phyloP scores from a whole-genome alignment of 495 filamentous ascomycete species.

The Daldinia caldariorum region DNA sequence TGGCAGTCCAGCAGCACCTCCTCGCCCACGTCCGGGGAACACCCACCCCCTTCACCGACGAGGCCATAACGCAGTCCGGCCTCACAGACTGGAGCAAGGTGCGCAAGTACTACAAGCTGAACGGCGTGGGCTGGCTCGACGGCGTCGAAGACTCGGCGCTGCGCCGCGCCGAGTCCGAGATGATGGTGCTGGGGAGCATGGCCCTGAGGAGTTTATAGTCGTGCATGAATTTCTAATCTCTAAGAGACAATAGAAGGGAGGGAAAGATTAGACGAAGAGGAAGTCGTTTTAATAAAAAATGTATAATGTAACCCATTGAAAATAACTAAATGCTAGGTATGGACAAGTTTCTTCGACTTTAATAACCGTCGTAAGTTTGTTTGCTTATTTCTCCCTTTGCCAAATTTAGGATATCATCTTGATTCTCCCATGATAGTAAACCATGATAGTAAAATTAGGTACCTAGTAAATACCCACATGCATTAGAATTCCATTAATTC shows the following conservation, averaged over 20 bases:
- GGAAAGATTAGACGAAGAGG: background rate
- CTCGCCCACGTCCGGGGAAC: constrained; percentile 68
- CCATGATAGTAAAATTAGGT: background rate
- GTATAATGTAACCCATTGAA: background rate
- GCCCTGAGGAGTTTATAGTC: constrained; percentile 71
- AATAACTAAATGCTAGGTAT: background rate
- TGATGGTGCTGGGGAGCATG: constrained; percentile 73
- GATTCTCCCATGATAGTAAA: background rate
- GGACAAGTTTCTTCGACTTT: background rate
- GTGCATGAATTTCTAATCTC: no score
- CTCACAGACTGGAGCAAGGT: constrained; percentile 74
- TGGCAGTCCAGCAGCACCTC: constrained; percentile 73
- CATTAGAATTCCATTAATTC: constrained; percentile 15
- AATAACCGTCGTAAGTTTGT: background rate
- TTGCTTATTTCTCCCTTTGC: background rate
- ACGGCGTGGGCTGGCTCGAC: constrained; percentile 58
- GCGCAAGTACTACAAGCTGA: constrained; percentile 85
- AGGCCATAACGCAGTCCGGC: constrained; percentile 53
- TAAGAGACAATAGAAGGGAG: no score
- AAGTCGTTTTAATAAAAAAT: background rate
- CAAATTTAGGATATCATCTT: background rate
- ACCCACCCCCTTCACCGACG: constrained; percentile 70
- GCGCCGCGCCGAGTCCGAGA: constrained; percentile 66
- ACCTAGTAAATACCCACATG: background rate
- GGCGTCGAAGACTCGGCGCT: constrained; percentile 46